These are phyloP conservation scores for Arabidopsis thaliana DNA, from an alignment of 345 rosid species.

Conservation along the genomic window TAIR10.1 NC_003075.7:691001-691500, in stretches of 20 bases:
- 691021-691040: neutral
- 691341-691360: neutral
- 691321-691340: conserved; percentile 8
- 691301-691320: neutral
- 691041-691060: conserved; percentile 1
- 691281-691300: neutral
- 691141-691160: neutral
- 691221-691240: too few relatives aligned
- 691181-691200: too few relatives aligned
- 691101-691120: too few relatives aligned
- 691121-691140: neutral
- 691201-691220: too few relatives aligned
- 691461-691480: conserved; percentile 79
- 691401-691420: conserved; percentile 82
- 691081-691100: neutral
- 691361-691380: conserved; percentile 20
- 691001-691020: conserved; percentile 75
- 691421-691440: conserved; percentile 75
- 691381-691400: conserved; percentile 38
- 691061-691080: neutral
- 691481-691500: conserved; percentile 76
- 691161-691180: neutral
- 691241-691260: neutral
- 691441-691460: conserved; percentile 82
- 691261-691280: neutral